phyloP scores from a whole-genome alignment of 345 rosid genomes.

The Gossypium longicalyx region DNA sequence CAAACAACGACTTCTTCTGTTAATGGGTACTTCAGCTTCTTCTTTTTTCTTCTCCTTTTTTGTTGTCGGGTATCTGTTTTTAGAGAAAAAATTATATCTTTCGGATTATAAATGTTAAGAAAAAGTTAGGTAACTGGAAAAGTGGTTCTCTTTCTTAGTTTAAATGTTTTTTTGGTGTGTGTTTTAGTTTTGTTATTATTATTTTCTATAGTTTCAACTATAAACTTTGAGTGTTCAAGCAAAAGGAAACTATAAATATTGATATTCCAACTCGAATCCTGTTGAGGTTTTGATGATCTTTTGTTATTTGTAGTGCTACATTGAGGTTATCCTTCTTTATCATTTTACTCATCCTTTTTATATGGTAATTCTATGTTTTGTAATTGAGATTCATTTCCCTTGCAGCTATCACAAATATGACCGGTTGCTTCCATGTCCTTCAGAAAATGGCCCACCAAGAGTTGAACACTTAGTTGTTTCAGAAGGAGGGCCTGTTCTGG shows the following conservation, averaged over 20 bases:
- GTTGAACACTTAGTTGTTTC: slow-evolving; percentile 79
- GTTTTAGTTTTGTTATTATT: not conserved
- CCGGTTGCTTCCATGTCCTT: slow-evolving; percentile 76
- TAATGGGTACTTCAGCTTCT: slow-evolving; percentile 40
- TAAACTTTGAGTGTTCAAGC: not conserved
- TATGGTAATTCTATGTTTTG: not conserved
- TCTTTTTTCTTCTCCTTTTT: not conserved
- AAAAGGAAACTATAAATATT: not conserved
- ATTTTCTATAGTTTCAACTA: not conserved
- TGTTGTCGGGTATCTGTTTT: not conserved
- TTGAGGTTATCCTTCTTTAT: slow-evolving; percentile 6
- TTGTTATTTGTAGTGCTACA: not conserved
- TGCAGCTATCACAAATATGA: slow-evolving; percentile 58
- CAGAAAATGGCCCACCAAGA: slow-evolving; percentile 54
- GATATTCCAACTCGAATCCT: not conserved
- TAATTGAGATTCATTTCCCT: slow-evolving; percentile 4
- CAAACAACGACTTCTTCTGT: slow-evolving; percentile 9
- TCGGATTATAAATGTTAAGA: not conserved
- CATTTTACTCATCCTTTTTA: not conserved
- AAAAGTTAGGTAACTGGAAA: not conserved
- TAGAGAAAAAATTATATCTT: not conserved
- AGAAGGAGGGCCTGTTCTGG: slow-evolving; percentile 55
- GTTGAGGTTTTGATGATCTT: not conserved
- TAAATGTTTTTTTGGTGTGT: not conserved
- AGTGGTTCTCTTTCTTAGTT: not conserved